phyloP scores from a whole-genome alignment of 495 filamentous ascomycete genomes.

The Aeminium ludgeri region DNA sequence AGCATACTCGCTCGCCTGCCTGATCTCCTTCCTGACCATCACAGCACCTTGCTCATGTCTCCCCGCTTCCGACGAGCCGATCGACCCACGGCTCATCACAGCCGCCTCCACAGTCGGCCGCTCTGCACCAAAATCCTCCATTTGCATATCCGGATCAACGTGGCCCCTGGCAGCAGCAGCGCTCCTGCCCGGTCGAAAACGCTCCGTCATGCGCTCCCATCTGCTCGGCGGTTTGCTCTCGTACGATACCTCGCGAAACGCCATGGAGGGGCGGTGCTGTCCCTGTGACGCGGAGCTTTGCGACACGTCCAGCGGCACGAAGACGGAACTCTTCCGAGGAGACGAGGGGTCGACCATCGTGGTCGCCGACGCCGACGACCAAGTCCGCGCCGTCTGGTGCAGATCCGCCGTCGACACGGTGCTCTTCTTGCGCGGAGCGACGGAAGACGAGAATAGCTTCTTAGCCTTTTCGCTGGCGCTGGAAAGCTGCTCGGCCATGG shows the following conservation, averaged over 20 bases:
- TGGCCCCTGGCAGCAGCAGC: too few species aligned
- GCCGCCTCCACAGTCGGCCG: background rate
- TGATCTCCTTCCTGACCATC: conserved; percentile 1
- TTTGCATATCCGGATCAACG: too few species aligned
- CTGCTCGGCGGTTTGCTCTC: background rate
- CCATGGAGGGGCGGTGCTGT: too few species aligned
- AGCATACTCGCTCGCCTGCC: background rate
- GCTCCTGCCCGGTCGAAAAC: background rate
- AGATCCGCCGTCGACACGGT: background rate
- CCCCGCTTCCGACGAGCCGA: background rate
- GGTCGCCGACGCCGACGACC: background rate
- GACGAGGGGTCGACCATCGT: background rate
- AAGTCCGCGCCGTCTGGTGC: background rate
- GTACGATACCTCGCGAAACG: too few species aligned
- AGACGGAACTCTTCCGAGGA: too few species aligned
- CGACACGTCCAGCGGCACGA: too few species aligned
- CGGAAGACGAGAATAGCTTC: too few species aligned
- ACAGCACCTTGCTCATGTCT: background rate
- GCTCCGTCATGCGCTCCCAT: background rate
- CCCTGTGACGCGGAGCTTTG: too few species aligned
- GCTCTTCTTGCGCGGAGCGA: too few species aligned
- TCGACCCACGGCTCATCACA: background rate
- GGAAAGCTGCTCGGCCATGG: too few species aligned
- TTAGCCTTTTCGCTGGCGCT: conserved; percentile 14
- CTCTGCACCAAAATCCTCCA: background rate